Evolutionary conservation across 805 yeast species (phyloP).

Genomic region (Saccharomycopsis javanensis): DNA sequence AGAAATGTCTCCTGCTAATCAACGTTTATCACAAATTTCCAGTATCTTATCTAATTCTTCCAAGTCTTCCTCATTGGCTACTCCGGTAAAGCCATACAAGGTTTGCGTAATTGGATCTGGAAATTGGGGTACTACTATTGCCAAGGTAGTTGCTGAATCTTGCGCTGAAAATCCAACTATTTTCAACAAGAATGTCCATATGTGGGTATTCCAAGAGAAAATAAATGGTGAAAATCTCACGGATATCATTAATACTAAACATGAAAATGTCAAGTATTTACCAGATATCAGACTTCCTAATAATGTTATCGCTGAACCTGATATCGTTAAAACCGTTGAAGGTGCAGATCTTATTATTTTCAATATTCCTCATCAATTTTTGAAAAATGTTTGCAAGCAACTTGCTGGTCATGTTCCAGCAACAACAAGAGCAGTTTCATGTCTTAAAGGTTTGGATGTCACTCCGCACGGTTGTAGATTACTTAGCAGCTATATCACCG

Average conservation of each 20-base stretch:
- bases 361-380: constrained; percentile 96
- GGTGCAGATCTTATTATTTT: constrained; percentile 83
- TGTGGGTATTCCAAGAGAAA: constrained; percentile 95
- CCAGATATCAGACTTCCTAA: constrained; percentile 81
- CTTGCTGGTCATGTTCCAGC: constrained; percentile 67
- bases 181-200: constrained; percentile 66
- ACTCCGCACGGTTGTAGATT: constrained; percentile 76
- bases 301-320: constrained; percentile 86
- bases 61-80: neutral
- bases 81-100: constrained; percentile 33
- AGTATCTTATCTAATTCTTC: constrained; percentile 11
- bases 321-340: constrained; percentile 60
- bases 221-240: constrained; percentile 73
- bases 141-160: constrained; percentile 90
- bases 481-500: constrained; percentile 68
- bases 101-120: constrained; percentile 89
- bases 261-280: constrained; percentile 90
- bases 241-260: constrained; percentile 79
- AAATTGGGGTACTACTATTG: constrained; percentile 97
- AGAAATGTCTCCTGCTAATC: constrained; percentile 9
- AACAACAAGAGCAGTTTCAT: constrained; percentile 78
- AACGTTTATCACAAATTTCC: constrained; percentile 16
- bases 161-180: constrained; percentile 59
- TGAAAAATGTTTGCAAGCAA: constrained; percentile 65
- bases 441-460: constrained; percentile 92